These are phyloP conservation scores for Yamadazyma philogaea DNA, from an alignment of 805 yeast genomes.

Conservation along the genomic window DNA sequence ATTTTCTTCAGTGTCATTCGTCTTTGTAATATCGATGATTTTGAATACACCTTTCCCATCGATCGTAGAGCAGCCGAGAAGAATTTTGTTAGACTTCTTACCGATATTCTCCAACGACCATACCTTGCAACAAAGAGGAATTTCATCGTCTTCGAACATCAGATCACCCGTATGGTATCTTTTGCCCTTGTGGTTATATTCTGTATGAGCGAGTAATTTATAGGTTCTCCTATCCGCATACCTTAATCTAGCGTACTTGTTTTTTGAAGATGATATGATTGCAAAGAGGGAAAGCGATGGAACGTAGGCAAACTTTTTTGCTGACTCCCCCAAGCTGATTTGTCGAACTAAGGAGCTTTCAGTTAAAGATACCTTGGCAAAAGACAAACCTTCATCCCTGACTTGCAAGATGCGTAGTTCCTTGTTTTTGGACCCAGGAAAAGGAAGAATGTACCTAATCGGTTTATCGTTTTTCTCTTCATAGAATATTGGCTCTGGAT, in stretches of 20 bases:
- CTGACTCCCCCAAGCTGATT: constrained; percentile 29
- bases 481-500: constrained; percentile 31
- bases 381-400: constrained; percentile 37
- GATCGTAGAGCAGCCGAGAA: constrained; percentile 16
- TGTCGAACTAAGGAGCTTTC: constrained; percentile 26
- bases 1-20: constrained; percentile 14
- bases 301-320: constrained; percentile 30
- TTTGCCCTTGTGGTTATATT: constrained; percentile 16
- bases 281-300: constrained; percentile 28
- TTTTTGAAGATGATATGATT: constrained; percentile 29
- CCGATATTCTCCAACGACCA: constrained; percentile 35
- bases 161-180: constrained; percentile 16
- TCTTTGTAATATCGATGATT: constrained; percentile 30
- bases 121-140: constrained; percentile 29
- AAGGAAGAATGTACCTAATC: constrained; percentile 12
- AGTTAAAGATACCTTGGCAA: constrained; percentile 25
- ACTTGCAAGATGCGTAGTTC: constrained; percentile 12
- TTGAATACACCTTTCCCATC: constrained; percentile 28
- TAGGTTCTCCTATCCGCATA: constrained; percentile 33
- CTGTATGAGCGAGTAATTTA: constrained; percentile 22
- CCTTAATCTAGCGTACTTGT: constrained; percentile 23
- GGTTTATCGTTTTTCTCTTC: constrained; percentile 35
- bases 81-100: constrained; percentile 32
- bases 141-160: constrained; percentile 21
- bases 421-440: background rate